A percentile compares a stretch with the other conserved stretches of the same genome.
Conservation (phyloP, 306 rosid genomes). For the Potentilla sterilis region DNA sequence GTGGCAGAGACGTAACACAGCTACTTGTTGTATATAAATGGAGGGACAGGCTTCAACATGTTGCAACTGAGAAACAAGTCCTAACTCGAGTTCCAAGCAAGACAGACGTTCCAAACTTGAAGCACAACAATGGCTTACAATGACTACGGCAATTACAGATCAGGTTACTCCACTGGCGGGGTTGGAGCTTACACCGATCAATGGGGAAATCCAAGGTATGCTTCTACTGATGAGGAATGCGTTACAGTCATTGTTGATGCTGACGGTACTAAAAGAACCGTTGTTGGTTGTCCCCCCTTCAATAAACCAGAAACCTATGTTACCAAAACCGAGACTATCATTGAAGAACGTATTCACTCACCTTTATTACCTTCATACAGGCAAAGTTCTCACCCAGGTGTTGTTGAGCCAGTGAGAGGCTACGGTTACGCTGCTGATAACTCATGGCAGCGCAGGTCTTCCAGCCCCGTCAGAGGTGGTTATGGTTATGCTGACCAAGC, state of each 20-base stretch:
- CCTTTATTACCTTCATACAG: constrained; percentile 15
- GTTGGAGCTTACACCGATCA: constrained; percentile 8
- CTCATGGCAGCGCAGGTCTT: constrained; percentile 1
- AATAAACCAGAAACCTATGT: constrained; percentile 14
- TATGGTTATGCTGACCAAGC: constrained; percentile 30
- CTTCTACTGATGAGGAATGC: background rate
- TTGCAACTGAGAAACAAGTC: background rate
- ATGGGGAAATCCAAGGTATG: constrained; percentile 23
- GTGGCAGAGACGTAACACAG: background rate
- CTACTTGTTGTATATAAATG: background rate
- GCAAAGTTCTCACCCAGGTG: constrained; percentile 21
- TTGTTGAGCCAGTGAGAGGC: constrained; percentile 23
- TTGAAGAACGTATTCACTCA: constrained; percentile 17
- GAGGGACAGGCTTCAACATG: background rate
- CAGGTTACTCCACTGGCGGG: constrained; percentile 23
- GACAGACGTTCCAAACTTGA: background rate
- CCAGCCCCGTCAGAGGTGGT: constrained; percentile 17
- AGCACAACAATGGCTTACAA: constrained; percentile 38
- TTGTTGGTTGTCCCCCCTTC: background rate
- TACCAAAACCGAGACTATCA: constrained; percentile 21
- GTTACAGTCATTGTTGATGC: constrained; percentile 20
- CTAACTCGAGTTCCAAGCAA: constrained; percentile 1
- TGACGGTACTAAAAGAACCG: constrained; percentile 18
- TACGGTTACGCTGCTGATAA: constrained; percentile 21
- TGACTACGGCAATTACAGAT: constrained; percentile 13